Evolutionary conservation across 1,284 basidiomycete genomes (phyloP).

Genomic region (Pascua sp.): DNA sequence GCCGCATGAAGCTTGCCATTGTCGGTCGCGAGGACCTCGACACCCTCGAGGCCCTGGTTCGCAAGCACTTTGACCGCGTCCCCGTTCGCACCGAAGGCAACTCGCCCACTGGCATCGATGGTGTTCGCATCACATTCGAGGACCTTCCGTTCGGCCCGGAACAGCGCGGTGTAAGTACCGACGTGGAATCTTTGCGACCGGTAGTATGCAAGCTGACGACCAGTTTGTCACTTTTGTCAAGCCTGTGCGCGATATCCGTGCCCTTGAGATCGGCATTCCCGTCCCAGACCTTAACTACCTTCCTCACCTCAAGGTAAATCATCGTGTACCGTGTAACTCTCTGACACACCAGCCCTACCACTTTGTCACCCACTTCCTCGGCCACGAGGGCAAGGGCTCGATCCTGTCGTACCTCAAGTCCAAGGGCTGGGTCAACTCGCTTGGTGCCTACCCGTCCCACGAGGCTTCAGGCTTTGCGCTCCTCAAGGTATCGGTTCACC

Average conservation of each 20-base stretch:
- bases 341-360: conserved; percentile 57
- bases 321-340: conserved; percentile 35
- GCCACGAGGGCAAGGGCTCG: conserved; percentile 95
- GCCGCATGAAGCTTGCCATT: conserved; percentile 87
- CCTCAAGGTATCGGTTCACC: conserved; percentile 77
- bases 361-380: conserved; percentile 82
- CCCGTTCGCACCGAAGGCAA: conserved; percentile 40
- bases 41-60: conserved; percentile 45
- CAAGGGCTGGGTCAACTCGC: conserved; percentile 82
- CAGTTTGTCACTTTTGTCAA: conserved; percentile 81
- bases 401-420: conserved; percentile 87
- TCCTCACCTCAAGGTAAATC: conserved; percentile 63
- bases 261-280: conserved; percentile 83
- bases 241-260: conserved; percentile 86
- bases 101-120: conserved; percentile 34
- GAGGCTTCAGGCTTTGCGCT: conserved; percentile 73
- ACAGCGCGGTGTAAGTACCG: conserved; percentile 67
- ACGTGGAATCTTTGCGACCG: background rate
- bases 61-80: conserved; percentile 42
- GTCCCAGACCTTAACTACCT: conserved; percentile 75
- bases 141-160: conserved; percentile 73
- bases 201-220: background rate
- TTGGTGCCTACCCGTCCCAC: conserved; percentile 70
- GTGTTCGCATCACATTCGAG: conserved; percentile 56
- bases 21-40: conserved; percentile 71